Base-by-base conservation (phyloP, 2,329 filamentous ascomycete species). In the Arthrobotrys megalospora region DNA sequence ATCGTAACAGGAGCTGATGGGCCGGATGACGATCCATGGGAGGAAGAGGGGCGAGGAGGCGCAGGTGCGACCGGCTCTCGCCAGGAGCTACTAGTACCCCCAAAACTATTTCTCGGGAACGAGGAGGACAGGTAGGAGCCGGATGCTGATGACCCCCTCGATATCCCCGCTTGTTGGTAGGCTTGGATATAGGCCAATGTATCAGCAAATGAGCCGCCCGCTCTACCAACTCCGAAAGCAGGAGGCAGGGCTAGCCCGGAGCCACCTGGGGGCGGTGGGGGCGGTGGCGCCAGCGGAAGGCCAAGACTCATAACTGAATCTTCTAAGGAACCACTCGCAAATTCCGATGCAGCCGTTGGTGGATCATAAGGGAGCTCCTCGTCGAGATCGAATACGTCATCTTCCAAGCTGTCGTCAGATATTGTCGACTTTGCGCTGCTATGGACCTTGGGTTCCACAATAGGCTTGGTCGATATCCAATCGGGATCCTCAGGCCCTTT, bases 251-350 rank as follows among this genome's bases (percentile, higher is more conserved):
- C 34, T 24, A 73, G 28, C 24, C 68, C 76, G 3, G 76, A 55
- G 47, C 53, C 64, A 66, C 69, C 58, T 12, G 76, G 76, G 21
- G 69, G 69, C 19, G 68, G 76, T 32, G 76, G 76, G 36, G 76
- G 76, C 16, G 76, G 69, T 45, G 76, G 76, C 5, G 76, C 76
- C 11, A 79, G 60, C 21, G 76, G 76, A 19, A 79, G 63, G 16
- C 76, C 76, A 50, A 79, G 76, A 43, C 70, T 75, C 68, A 75
- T 75, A 2, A 79, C 76, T 3, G 76, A 75, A 43, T 79, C 76
- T 19, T 79, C 76, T 34, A 79, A 64, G 12, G 68, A 73, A 16
- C 75, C 67, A 38, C 75, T 78, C 7, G 75, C 67, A 43, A 78
- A 78, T 24, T 78, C 75, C n/a, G 62, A 43, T 34, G 52, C 43